phyloP scores from a whole-genome alignment of 2,329 filamentous ascomycete species.

The Lachnellula arida region DNA sequence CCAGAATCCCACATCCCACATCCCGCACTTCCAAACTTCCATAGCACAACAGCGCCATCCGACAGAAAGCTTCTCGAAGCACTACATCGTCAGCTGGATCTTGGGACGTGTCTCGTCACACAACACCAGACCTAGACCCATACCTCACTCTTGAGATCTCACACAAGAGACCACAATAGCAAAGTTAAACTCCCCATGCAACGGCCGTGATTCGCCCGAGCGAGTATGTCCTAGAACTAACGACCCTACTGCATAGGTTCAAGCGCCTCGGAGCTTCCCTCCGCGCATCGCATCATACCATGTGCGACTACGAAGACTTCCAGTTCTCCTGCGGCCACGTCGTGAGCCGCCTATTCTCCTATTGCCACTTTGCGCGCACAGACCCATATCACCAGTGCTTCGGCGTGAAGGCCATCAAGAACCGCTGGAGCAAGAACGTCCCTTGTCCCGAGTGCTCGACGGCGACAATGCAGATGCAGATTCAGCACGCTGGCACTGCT shows the following conservation, averaged over 20 bases:
- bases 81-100: neutral
- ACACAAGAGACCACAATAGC: neutral
- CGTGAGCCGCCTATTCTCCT: constrained; percentile 54
- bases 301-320: constrained; percentile 71
- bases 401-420: constrained; percentile 59
- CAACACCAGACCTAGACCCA: neutral
- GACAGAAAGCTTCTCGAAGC: neutral
- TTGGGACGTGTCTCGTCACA: neutral
- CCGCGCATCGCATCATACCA: constrained; percentile 29
- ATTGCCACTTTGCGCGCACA: constrained; percentile 73
- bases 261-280: neutral
- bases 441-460: constrained; percentile 46
- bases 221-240: too few relatives aligned
- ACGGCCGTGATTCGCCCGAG: too few relatives aligned
- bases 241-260: neutral
- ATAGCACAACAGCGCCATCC: neutral
- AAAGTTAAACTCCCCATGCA: too few relatives aligned
- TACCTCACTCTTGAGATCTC: neutral
- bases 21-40: neutral
- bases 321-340: constrained; percentile 62
- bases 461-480: constrained; percentile 11
- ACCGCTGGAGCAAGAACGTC: constrained; percentile 52
- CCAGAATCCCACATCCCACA: neutral
- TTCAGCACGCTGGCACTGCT: neutral
- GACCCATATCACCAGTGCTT: constrained; percentile 66